phyloP scores from a whole-genome alignment of 1,139 yeast species.

The Saccharomyces pastorianus region DNA sequence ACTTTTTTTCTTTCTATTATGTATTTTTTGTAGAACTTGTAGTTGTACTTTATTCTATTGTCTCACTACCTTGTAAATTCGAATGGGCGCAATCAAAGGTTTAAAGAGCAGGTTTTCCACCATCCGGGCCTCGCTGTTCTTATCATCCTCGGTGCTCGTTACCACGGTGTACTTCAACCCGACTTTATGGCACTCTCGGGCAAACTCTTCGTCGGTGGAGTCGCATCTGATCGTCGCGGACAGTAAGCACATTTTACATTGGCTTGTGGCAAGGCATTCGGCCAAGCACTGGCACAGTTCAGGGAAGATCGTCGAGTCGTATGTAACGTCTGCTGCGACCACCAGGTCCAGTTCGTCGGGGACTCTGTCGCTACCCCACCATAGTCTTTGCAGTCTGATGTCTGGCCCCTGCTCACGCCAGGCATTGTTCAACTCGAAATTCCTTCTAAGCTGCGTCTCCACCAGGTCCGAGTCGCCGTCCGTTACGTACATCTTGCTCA shows the following conservation, averaged over 20 bases:
- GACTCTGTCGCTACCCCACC: conserved; percentile 50
- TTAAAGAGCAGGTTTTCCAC: conserved; percentile 8
- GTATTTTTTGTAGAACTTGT: background rate
- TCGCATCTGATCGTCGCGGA: conserved; percentile 70
- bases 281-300: conserved; percentile 45
- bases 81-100: conserved; percentile 23
- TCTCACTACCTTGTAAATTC: conserved; percentile 17
- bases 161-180: conserved; percentile 30
- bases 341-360: conserved; percentile 40
- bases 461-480: conserved; percentile 71
- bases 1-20: background rate
- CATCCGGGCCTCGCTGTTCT: conserved; percentile 2
- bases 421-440: conserved; percentile 41
- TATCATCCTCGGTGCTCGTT: conserved; percentile 11
- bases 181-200: conserved; percentile 32
- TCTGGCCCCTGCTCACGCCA: conserved; percentile 4
- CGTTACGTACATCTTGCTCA: conserved; percentile 43
- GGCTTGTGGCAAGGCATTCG: conserved; percentile 30
- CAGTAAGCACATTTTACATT: conserved; percentile 36
- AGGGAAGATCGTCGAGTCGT: conserved; percentile 57
- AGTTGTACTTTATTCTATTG: background rate
- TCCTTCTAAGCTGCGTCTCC: conserved; percentile 38
- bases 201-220: conserved; percentile 51
- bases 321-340: conserved; percentile 82
- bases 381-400: conserved; percentile 38